Base-by-base conservation (phyloP, 2,329 filamentous ascomycete species). In the Orbilia brochopaga region DNA sequence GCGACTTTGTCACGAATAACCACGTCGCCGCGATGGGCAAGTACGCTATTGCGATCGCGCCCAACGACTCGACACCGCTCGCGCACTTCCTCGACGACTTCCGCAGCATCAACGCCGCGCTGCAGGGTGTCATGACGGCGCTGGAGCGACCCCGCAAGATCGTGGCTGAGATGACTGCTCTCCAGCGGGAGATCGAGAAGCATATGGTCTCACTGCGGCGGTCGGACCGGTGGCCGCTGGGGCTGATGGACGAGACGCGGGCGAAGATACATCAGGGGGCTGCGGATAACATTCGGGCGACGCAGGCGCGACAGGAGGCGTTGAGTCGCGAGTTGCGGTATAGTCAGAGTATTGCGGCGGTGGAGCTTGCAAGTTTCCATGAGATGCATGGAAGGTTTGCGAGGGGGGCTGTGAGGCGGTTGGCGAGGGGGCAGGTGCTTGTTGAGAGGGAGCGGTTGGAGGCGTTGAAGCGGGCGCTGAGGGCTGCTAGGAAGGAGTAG, bases 341-440 rank as follows among this genome's bases (percentile, higher is more conserved):
- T 79, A 96, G 92, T 53, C 93, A 97, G 80, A 91, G 95, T 79
- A 91, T 93, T 13, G 93, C 97, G 23, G 93, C 95, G 5, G 85
- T 87, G 1, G 94, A 99, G 81, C 80, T 99, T 63, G 94, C 94
- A 0, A 92, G 90, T 15, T 99, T 94, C 91, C 92, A 96, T 77
- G 91, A 95, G 44, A 86, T 92, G 81, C 87, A 96, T 77, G 90
- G 91, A 75, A 86, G 85, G 76, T 87, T 90, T 81, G 92, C 90
- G 0, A 83, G 87, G 72, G 85, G 85, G 67, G 90, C 91, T 27
- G 85, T 97, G 73, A 86, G 84, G 74, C 87, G 91, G 52, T 86
- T 96, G 75, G 93, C 90, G 17, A 85, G 83, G 77, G 86, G 86
- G 32, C 92, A 92, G 85, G 83, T 97, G 24, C 86, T 96, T 2